A percentile compares a stretch with the other conserved stretches of the same genome.
Evolutionary conservation across 371 early-diverging fungal species (phyloP).

Genomic region (Enterospora canceri): DNA sequence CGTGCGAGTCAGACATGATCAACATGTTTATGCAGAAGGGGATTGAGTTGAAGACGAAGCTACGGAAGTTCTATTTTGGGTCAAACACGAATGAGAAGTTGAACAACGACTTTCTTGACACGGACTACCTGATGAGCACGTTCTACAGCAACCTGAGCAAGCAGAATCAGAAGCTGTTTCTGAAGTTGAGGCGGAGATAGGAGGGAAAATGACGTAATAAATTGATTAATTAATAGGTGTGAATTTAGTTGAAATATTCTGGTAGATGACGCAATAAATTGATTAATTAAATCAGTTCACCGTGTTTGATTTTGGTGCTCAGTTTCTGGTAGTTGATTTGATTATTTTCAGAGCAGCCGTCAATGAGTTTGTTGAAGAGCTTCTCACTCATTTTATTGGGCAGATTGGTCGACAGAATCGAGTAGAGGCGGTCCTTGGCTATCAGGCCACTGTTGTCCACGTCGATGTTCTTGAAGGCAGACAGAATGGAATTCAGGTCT

Average conservation of each 20-base stretch:
- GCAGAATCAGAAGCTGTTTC: neutral
- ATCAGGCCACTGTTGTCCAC: conserved; percentile 65
- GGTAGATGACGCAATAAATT: neutral
- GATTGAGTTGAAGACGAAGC: neutral
- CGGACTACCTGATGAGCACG: neutral
- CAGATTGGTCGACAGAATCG: conserved; percentile 61
- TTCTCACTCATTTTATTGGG: conserved; percentile 68
- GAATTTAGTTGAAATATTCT: neutral
- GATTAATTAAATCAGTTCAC: conserved; percentile 24
- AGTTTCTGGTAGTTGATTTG: conserved; percentile 25
- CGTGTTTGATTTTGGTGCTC: conserved; percentile 39
- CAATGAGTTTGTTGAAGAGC: conserved; percentile 59
- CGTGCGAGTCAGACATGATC: neutral
- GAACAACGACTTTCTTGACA: neutral
- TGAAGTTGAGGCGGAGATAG: neutral
- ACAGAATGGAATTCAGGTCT: conserved; percentile 67
- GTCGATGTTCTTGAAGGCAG: conserved; percentile 75
- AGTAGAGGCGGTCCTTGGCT: conserved; percentile 67
- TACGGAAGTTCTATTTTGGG: neutral
- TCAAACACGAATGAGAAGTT: neutral
- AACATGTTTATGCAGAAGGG: neutral
- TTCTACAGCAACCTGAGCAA: neutral
- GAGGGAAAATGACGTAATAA: neutral
- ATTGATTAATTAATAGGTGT: neutral
- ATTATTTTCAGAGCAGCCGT: conserved; percentile 28